These are phyloP conservation scores for Salicornia ramosissima DNA, from an alignment of 148 eudicot genomes.

Conservation along the genomic window DNA sequence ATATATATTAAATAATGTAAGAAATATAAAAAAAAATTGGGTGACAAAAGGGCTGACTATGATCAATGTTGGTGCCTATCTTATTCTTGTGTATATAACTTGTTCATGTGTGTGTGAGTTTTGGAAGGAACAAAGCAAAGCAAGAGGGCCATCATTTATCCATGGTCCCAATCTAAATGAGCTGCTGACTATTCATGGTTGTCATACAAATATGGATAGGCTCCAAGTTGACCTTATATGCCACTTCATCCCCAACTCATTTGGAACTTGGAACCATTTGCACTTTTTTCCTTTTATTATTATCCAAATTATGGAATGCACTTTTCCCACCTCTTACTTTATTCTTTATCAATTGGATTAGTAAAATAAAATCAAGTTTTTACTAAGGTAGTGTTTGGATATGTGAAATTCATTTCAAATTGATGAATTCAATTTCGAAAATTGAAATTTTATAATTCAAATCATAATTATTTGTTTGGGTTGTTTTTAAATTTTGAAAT, in stretches of 20 bases:
- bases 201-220: conserved; percentile 6
- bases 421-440: no score
- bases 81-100: not conserved
- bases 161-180: not conserved
- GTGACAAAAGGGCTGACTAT: conserved; percentile 10
- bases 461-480: no score
- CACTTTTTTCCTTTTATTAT: not conserved
- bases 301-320: no score
- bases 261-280: not conserved
- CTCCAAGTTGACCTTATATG: not conserved
- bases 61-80: conserved; percentile 10
- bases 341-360: no score
- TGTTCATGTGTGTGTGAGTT: not conserved
- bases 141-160: conserved; percentile 16
- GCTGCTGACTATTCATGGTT: not conserved
- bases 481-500: no score
- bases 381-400: no score
- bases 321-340: no score
- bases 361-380: no score
- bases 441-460: no score
- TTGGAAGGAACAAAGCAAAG: conserved; percentile 10
- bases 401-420: no score
- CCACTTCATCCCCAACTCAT: not conserved
- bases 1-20: not conserved
- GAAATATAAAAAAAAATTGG: not conserved